Conservation (phyloP, 495 filamentous ascomycete genomes). For the Glarea lozoyensis region DNA sequence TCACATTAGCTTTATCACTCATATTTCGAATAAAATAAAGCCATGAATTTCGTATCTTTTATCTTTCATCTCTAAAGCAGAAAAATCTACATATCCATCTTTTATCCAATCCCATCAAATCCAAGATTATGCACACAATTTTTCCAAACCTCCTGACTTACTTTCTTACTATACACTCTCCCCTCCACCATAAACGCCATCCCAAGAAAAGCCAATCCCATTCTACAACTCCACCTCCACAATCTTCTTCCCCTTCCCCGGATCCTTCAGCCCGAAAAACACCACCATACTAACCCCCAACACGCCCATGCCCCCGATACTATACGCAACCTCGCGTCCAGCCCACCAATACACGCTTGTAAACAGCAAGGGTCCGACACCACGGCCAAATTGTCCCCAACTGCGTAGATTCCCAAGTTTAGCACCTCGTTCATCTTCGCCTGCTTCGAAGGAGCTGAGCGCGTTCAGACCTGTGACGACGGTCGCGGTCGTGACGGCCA, state of each 20-base stretch:
- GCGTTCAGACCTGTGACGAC: conserved; percentile 93
- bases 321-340: conserved; percentile 77
- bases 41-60: too few relatives aligned
- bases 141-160: too few relatives aligned
- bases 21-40: too few relatives aligned
- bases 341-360: conserved; percentile 99
- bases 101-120: too few relatives aligned
- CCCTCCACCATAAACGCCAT: too few relatives aligned
- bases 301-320: conserved; percentile 72
- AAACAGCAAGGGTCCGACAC: conserved; percentile 79
- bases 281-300: conserved; percentile 59
- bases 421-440: conserved; percentile 68
- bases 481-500: conserved; percentile 84
- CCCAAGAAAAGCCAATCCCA: neutral
- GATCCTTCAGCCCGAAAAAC: conserved; percentile 55
- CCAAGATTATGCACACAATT: too few relatives aligned
- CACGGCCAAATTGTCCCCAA: conserved; percentile 76
- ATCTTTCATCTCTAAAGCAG: too few relatives aligned
- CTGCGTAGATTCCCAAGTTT: conserved; percentile 81
- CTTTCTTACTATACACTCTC: neutral
- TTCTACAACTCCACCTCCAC: conserved; percentile 11
- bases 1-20: too few relatives aligned
- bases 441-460: conserved; percentile 80
- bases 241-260: conserved; percentile 18
- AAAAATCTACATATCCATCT: too few relatives aligned